Evolutionary conservation across 768 basidiomycete genomes (phyloP).

Genomic region (Sporobolomyces pararoseus): DNA sequence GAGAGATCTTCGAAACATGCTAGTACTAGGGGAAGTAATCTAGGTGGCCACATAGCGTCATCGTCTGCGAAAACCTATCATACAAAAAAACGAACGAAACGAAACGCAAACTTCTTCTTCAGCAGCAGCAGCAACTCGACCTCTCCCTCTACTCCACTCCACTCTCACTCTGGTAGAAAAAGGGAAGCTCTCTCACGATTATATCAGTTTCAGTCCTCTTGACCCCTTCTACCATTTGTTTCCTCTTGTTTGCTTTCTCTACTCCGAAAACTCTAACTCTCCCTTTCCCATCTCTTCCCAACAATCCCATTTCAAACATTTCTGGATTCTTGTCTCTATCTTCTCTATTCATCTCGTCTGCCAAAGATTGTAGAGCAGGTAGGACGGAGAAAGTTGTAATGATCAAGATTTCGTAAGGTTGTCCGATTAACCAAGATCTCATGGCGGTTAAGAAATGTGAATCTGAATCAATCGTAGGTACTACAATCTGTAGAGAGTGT

Average conservation of each 20-base stretch:
- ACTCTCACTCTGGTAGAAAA: too few relatives aligned
- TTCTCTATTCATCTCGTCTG: conserved; percentile 63
- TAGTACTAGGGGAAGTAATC: conserved; percentile 78
- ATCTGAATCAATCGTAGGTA: conserved; percentile 91
- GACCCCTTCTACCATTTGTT: conserved; percentile 92
- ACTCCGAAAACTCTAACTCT: conserved; percentile 41
- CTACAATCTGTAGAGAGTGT: too few relatives aligned
- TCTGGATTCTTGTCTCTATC: conserved; percentile 14
- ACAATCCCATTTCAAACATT: neutral
- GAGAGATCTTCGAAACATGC: conserved; percentile 94
- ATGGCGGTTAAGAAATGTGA: conserved; percentile 90
- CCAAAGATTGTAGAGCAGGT: conserved; percentile 80
- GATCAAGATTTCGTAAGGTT: conserved; percentile 77
- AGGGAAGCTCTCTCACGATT: conserved; percentile 18
- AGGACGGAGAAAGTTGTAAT: conserved; percentile 85
- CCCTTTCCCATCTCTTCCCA: conserved; percentile 27
- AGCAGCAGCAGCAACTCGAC: too few relatives aligned
- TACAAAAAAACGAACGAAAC: too few relatives aligned
- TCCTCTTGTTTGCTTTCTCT: conserved; percentile 74
- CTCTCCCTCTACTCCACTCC: too few relatives aligned
- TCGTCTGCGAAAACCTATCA: conserved; percentile 74
- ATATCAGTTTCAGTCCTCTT: conserved; percentile 77
- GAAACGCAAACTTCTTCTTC: too few relatives aligned
- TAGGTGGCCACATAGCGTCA: conserved; percentile 92
- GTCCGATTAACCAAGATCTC: conserved; percentile 77